Base-by-base conservation (phyloP, 2,329 filamentous ascomycete species). In the Colletotrichum viniferum region DNA sequence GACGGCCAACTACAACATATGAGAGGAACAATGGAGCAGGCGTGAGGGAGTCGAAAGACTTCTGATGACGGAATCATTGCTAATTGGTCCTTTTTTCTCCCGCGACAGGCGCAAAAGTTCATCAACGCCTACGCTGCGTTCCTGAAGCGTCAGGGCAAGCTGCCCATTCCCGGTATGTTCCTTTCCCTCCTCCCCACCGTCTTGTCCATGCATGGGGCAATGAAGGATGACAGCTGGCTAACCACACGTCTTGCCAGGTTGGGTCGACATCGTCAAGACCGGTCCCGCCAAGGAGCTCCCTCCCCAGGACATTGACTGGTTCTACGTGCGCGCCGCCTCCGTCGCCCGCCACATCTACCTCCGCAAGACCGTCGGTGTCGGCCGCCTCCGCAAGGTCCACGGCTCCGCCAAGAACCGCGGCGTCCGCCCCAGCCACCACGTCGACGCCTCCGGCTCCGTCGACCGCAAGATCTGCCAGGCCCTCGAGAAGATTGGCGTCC, bases 221-320 rank as follows among this genome's bases (percentile, higher is more conserved):
- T 0, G 18, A 12, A 56, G 6, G 0, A 26, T 0, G 3, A 58
- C 24, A 58, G 7, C 55, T 16, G 13, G 55, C 55, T 58, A 58
- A 58, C 55, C 55, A 21, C 26, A 14, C 21, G 8, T 30, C 26
- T n/a, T 18, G 30, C 12, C 77, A 97, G 96, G 95, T 91, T 98
- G 96, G 96, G 96, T 98, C 88, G 97, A 99, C 87, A 98, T 96
- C 85, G 97, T 98, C 90, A 99, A 99, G 94, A 98, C 96, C 82
- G 96, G 95, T 84, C 92, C 94, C 86, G 94, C 94, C 87, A 98
- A 98, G 90, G 97, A 99, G 92, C 94, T 99, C 83, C 96, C 96
- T 85, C 97, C 96, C 85, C 96, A 98, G 93, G 94, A 96, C 88
- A 95, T 96, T 86, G 97, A 99, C 92, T 99, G 97, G 97, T 97